phyloP scores from a whole-genome alignment of 768 basidiomycete species.

The Strobilomyces confusus region DNA sequence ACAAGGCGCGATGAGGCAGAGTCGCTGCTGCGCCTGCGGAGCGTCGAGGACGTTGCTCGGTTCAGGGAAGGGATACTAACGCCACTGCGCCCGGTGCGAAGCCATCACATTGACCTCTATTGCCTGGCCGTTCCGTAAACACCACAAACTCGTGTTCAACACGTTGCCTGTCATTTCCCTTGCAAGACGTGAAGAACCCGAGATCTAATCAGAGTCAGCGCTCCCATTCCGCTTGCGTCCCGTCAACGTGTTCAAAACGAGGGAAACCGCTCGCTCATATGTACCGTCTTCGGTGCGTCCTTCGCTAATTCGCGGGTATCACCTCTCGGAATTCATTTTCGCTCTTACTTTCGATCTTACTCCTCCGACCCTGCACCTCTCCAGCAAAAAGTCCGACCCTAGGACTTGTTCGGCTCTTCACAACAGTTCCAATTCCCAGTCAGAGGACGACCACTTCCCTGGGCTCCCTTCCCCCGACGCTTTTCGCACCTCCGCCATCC shows the following conservation, averaged over 20 bases:
- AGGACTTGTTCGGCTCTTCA: constrained; percentile 37
- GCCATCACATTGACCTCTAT: neutral
- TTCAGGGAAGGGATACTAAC: no score
- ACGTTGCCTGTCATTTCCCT: constrained; percentile 58
- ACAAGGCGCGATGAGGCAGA: constrained; percentile 2
- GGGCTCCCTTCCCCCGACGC: constrained; percentile 66
- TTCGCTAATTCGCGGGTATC: constrained; percentile 27
- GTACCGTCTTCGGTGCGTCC: constrained; percentile 79
- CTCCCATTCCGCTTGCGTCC: constrained; percentile 24
- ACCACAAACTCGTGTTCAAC: constrained; percentile 65
- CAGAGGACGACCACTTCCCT: constrained; percentile 42
- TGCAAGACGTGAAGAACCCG: constrained; percentile 9
- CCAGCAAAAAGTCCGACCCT: constrained; percentile 74
- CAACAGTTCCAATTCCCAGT: constrained; percentile 19
- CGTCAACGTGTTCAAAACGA: constrained; percentile 71
- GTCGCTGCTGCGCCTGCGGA: neutral
- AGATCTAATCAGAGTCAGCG: constrained; percentile 31
- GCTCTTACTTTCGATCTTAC: constrained; percentile 20
- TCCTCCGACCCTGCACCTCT: constrained; percentile 23
- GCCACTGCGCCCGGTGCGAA: no score
- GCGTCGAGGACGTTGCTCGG: constrained; percentile 1
- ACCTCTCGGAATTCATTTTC: constrained; percentile 20
- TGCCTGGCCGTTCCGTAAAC: constrained; percentile 29
- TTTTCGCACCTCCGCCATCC: constrained; percentile 83
- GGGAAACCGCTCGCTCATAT: constrained; percentile 44